Conservation (phyloP, 2,329 filamentous ascomycete species). For the Drechslerella dactyloides region DNA sequence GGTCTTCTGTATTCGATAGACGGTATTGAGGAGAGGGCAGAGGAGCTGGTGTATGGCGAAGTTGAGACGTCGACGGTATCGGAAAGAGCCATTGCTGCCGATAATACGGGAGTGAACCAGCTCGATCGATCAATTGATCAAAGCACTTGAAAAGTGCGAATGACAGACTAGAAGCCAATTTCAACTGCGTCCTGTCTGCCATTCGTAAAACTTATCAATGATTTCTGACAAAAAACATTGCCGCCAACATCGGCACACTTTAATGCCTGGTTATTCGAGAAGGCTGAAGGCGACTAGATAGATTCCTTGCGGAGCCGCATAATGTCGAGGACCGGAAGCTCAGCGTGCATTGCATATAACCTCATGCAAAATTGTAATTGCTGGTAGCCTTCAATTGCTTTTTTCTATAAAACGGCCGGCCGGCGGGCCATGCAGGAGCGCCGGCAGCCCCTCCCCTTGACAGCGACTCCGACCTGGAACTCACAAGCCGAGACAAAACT, state of each 20-base stretch:
- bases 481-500: too few species aligned
- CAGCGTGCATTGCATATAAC: neutral
- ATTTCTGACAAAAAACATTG: neutral
- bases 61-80: neutral
- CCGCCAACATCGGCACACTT: neutral
- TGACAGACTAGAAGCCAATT: neutral
- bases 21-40: neutral
- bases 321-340: neutral
- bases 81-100: neutral
- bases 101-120: neutral
- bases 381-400: neutral
- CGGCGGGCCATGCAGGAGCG: neutral
- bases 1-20: neutral
- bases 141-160: neutral
- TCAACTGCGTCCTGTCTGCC: neutral
- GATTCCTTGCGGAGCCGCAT: neutral
- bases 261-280: neutral
- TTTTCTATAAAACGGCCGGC: neutral
- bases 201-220: neutral
- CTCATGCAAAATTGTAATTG: neutral
- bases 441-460: neutral
- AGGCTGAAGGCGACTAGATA: neutral
- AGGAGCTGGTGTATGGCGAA: neutral
- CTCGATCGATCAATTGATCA: too few species aligned
- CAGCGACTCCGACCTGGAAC: neutral